Base-by-base conservation (phyloP, 2,329 filamentous ascomycete genomes). In the Aspergillus fructus region DNA sequence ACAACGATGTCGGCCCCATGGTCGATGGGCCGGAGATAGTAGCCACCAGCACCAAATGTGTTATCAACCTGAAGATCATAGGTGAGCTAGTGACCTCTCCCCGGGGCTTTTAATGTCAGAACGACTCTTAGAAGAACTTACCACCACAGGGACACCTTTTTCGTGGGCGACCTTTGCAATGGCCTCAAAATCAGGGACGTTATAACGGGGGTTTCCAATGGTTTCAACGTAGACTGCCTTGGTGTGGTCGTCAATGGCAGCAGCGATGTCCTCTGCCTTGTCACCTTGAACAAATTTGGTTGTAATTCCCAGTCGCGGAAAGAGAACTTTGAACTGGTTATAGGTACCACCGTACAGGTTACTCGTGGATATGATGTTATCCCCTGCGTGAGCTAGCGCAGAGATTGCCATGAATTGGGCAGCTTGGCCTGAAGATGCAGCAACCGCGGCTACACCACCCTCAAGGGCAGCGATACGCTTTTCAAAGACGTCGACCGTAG, bases 311-410 rank as follows among this genome's bases (percentile, higher is more conserved):
- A 96, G 78, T n/a, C 93, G 86, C 6, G 91, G 89, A 55, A 97
- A 81, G 64, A 91, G 84, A 46, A 97, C 92, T 79, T 97, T 97
- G 79, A 97, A 86, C 80, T 97, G 93, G 79, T 97, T 97, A 81
- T 96, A 97, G 15, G 93, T 97, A 73, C 93, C 93, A 64, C 93
- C 93, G 77, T 97, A 96, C 56, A 97, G 81, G 77, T 96, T 96
- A 50, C 88, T 88, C 6, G 93, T 96, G 12, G 91, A 89, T 51
- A 97, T 85, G 66, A 97, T 96, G 80, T 97, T 97, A 81, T 97
- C 93, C 48, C 93, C 93, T 0, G 87, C 84, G 60, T 91, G 86
- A 4, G 91, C 91, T n/a, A 97, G 86, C 6, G 92, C 87, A 23
- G 86, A 82, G 68, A 97, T 88, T 55, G 91, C 82, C 81, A 97